Percentiles rank a stretch among this genome's conserved stretches.
Evolutionary conservation across 495 filamentous ascomycete species (phyloP).

Genomic region (Trichoderma reesei): DNA sequence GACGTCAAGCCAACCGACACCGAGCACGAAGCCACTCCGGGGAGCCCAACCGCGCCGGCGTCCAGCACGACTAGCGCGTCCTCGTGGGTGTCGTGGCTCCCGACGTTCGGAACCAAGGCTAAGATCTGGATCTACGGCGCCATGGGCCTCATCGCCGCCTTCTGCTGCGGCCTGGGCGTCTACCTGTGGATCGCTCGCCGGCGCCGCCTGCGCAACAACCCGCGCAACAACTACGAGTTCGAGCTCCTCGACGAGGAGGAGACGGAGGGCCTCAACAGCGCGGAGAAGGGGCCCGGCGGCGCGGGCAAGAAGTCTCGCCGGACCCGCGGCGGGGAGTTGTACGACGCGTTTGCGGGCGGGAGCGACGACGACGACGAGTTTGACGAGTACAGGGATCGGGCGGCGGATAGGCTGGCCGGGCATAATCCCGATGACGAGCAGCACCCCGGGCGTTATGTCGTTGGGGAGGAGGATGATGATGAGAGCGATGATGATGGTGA

Average conservation of each 20-base stretch:
- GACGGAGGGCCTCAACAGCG: slow-evolving; percentile 39
- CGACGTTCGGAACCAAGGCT: slow-evolving; percentile 86
- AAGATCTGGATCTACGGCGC: slow-evolving; percentile 94
- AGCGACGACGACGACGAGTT: slow-evolving; percentile 61
- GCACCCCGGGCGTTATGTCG: slow-evolving; percentile 22
- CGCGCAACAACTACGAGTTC: slow-evolving; percentile 85
- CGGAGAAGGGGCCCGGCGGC: slow-evolving; percentile 20
- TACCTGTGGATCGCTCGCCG: slow-evolving; percentile 74
- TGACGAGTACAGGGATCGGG: slow-evolving; percentile 24
- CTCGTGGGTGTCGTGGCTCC: slow-evolving; percentile 78
- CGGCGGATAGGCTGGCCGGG: slow-evolving; percentile 1
- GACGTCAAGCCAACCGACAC: slow-evolving; percentile 20
- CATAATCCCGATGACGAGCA: slow-evolving; percentile 5
- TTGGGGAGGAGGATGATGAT: slow-evolving; percentile 23
- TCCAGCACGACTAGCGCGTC: slow-evolving; percentile 34
- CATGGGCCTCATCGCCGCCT: slow-evolving; percentile 70
- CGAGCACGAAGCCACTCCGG: slow-evolving; percentile 17
- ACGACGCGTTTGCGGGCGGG: slow-evolving; percentile 84
- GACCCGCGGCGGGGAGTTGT: slow-evolving; percentile 71
- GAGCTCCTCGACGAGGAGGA: slow-evolving; percentile 84
- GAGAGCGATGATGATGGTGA: slow-evolving; percentile 20
- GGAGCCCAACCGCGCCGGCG: slow-evolving; percentile 24
- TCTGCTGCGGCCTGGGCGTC: slow-evolving; percentile 66
- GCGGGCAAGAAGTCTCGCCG: slow-evolving; percentile 27
- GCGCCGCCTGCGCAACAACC: slow-evolving; percentile 62